Conservation (phyloP, 1,139 yeast species). For the Spathaspora sp. region DNA sequence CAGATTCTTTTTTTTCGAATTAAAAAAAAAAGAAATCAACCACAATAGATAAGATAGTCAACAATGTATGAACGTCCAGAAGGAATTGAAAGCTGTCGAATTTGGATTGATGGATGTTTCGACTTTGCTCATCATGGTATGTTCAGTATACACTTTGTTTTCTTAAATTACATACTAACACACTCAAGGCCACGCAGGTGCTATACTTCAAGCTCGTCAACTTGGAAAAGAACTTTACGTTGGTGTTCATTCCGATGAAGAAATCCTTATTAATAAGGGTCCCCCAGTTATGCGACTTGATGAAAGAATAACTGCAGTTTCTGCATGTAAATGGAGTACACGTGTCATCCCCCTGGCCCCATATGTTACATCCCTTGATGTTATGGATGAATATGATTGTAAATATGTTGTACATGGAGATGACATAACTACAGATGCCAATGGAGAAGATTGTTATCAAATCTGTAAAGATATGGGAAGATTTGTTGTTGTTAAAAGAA, state of each 20-base stretch:
- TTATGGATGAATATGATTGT: constrained; percentile 75
- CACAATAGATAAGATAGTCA: background rate
- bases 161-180: constrained; percentile 10
- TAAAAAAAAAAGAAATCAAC: background rate
- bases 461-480: constrained; percentile 81
- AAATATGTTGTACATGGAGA: constrained; percentile 95
- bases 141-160: constrained; percentile 19
- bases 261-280: constrained; percentile 78
- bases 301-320: constrained; percentile 80
- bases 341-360: constrained; percentile 78
- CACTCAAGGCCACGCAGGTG: constrained; percentile 82
- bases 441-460: constrained; percentile 91
- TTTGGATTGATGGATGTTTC: constrained; percentile 98
- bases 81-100: constrained; percentile 44
- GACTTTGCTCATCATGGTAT: constrained; percentile 95
- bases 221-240: constrained; percentile 71
- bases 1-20: background rate
- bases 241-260: constrained; percentile 93
- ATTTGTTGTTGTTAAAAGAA: constrained; percentile 85
- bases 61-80: constrained; percentile 44
- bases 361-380: constrained; percentile 86
- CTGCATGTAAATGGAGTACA: constrained; percentile 90
- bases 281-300: constrained; percentile 86
- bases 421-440: constrained; percentile 93
- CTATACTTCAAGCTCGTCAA: constrained; percentile 88